Percentiles rank a stretch among this genome's conserved stretches.
Evolutionary conservation across 192 early-diverging fungal species (phyloP).

Genomic region (Coemansia umbellata): DNA sequence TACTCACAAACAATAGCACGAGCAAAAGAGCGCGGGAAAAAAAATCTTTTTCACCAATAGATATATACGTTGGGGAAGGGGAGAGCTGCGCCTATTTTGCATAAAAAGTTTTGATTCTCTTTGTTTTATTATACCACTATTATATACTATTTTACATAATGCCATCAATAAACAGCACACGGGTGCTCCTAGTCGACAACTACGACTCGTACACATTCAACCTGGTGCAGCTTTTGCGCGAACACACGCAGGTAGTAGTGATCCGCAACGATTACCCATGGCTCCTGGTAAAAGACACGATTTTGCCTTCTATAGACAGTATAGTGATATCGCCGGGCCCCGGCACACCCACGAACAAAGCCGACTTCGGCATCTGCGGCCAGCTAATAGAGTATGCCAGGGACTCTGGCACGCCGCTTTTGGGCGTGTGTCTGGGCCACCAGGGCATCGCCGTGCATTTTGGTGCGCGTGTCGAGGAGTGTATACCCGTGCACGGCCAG

Average conservation of each 20-base stretch:
- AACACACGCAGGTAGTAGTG: conserved; percentile 59
- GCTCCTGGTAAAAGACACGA: conserved; percentile 50
- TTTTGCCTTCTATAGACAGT: conserved; percentile 83
- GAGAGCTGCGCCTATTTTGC: background rate
- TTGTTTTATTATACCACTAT: background rate
- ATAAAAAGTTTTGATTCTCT: no score
- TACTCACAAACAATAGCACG: no score
- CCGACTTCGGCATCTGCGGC: conserved; percentile 47
- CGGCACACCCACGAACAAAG: conserved; percentile 66
- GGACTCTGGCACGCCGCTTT: conserved; percentile 59
- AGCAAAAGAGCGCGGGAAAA: no score
- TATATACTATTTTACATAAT: background rate
- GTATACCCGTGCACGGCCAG: conserved; percentile 83
- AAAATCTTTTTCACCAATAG: no score
- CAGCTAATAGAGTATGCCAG: conserved; percentile 18
- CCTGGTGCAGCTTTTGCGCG: conserved; percentile 67
- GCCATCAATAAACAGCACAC: conserved; percentile 1
- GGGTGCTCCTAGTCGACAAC: conserved; percentile 87
- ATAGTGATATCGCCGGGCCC: conserved; percentile 94
- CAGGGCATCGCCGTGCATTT: conserved; percentile 76
- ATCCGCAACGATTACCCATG: conserved; percentile 90
- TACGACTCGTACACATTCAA: conserved; percentile 99
- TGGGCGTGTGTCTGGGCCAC: conserved; percentile 94
- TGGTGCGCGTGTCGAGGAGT: conserved; percentile 64
- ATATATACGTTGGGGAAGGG: background rate